phyloP scores from a whole-genome alignment of 352 stramenopile species.

The Phytophthora syringae region DNA sequence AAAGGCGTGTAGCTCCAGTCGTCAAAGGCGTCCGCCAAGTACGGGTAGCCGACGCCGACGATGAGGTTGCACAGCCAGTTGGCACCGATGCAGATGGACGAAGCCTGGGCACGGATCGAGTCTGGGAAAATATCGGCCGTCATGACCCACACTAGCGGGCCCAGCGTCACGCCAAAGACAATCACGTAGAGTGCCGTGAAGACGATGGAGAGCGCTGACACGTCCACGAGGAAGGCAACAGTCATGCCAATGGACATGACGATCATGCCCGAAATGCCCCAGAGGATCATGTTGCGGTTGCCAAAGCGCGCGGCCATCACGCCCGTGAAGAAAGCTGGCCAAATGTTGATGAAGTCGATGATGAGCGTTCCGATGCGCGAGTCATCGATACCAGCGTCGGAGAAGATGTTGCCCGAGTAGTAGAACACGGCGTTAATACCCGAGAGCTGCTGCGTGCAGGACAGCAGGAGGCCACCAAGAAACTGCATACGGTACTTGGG shows the following conservation, averaged over 20 bases:
- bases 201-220: conserved; percentile 35
- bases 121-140: conserved; percentile 17
- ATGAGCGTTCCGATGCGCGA: conserved; percentile 27
- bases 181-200: conserved; percentile 54
- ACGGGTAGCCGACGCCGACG: conserved; percentile 55
- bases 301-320: conserved; percentile 21
- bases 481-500: conserved; percentile 21
- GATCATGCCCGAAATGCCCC: conserved; percentile 21
- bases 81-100: conserved; percentile 43
- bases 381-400: conserved; percentile 26
- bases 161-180: conserved; percentile 35
- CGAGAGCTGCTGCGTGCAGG: conserved; percentile 25
- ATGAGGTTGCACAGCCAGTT: conserved; percentile 57
- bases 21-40: conserved; percentile 40
- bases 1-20: conserved; percentile 46
- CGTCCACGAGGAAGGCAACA: conserved; percentile 14
- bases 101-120: conserved; percentile 40
- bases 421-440: too few species aligned
- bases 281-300: conserved; percentile 28
- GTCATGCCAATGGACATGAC: conserved; percentile 26
- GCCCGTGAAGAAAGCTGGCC: conserved; percentile 25
- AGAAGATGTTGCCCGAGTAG: too few species aligned
- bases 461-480: conserved; percentile 9
- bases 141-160: conserved; percentile 16
- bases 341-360: conserved; percentile 36